A percentile compares a stretch with the other conserved stretches of the same genome.
These are phyloP conservation scores for bread wheat (Triticum aestivum) DNA, from an alignment of 176 grass and related monocot species.

Conservation along the genomic window DNA sequence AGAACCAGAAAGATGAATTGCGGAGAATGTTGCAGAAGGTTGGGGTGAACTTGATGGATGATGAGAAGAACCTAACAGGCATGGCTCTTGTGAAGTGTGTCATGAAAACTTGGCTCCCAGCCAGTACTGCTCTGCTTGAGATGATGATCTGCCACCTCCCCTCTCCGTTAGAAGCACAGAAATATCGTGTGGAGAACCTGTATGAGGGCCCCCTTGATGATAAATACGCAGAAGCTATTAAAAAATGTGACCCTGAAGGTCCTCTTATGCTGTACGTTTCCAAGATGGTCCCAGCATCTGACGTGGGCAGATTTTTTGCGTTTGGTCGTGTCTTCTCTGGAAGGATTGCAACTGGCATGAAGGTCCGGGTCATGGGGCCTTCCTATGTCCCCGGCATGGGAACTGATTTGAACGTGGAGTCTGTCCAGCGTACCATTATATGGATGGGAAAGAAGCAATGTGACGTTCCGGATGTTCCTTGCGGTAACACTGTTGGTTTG, in stretches of 20 bases:
- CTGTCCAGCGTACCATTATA: conserved; percentile 57
- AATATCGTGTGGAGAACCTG: background rate
- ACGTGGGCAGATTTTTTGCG: background rate
- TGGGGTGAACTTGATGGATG: background rate
- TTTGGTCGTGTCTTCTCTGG: background rate
- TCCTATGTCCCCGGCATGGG: conserved; percentile 55
- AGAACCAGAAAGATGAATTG: background rate
- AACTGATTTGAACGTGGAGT: conserved; percentile 52
- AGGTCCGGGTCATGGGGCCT: conserved; percentile 38
- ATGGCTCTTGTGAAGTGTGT: background rate
- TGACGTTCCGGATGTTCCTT: conserved; percentile 23
- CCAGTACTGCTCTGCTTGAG: background rate
- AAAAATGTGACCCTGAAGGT: background rate
- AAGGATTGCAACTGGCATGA: background rate
- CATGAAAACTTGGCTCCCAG: background rate
- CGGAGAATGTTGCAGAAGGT: background rate
- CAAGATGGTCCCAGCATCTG: background rate
- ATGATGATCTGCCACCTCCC: background rate
- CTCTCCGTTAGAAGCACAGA: background rate
- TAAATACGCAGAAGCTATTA: background rate
- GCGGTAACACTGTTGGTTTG: conserved; percentile 46
- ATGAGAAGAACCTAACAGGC: background rate
- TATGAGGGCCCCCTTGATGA: background rate
- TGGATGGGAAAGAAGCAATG: conserved; percentile 71
- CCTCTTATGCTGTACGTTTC: background rate